Evolutionary conservation across 257 asterid species (phyloP).

Genomic region (Linderniella brevidens): DNA sequence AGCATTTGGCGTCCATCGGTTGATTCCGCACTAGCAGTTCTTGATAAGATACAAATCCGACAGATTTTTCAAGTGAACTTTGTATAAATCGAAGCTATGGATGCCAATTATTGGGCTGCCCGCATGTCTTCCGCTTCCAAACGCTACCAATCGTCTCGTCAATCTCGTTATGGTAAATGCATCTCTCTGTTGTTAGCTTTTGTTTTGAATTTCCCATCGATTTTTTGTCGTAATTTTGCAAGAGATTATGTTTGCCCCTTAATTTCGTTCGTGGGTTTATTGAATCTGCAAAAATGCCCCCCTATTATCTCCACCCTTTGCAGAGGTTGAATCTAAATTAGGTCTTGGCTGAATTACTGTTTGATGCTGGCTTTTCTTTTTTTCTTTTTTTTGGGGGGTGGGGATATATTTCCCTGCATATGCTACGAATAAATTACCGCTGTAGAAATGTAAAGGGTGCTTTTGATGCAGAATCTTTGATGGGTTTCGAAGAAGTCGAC

Average conservation of each 20-base stretch:
- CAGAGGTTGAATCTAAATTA: no score
- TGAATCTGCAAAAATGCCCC: no score
- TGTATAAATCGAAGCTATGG: conserved; percentile 24
- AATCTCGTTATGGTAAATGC: conserved; percentile 49
- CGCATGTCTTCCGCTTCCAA: conserved; percentile 50
- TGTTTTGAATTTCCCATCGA: background rate
- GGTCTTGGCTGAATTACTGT: no score
- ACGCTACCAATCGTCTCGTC: conserved; percentile 43
- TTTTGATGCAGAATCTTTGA: conserved; percentile 45
- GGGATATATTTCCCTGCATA: background rate
- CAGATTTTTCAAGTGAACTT: background rate
- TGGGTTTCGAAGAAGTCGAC: conserved; percentile 62
- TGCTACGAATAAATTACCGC: background rate
- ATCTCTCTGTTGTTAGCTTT: background rate
- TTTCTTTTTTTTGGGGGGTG: background rate
- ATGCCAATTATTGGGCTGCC: conserved; percentile 53
- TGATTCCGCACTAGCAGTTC: no score
- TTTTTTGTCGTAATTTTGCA: background rate
- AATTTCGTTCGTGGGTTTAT: no score
- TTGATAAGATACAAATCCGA: no score
- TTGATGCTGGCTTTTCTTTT: background rate
- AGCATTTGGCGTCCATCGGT: no score
- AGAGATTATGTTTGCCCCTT: background rate
- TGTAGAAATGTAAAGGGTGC: conserved; percentile 40
- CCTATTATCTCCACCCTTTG: no score